Evolutionary conservation across 768 basidiomycete genomes (phyloP).

Genomic region (Podaxis sp.): DNA sequence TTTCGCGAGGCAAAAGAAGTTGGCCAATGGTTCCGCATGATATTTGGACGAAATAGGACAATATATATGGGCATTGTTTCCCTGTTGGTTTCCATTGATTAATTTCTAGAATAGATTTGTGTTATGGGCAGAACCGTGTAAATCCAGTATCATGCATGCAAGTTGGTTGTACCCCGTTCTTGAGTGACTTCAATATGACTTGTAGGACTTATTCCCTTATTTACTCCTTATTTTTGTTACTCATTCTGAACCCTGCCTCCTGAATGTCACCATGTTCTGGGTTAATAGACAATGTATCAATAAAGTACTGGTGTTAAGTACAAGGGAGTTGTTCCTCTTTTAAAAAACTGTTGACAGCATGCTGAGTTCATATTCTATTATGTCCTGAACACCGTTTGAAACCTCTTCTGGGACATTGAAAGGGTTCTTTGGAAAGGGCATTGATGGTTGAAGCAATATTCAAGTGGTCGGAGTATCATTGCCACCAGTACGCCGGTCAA

Average conservation of each 20-base stretch:
- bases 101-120: not conserved
- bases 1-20: conserved; percentile 48
- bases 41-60: not conserved
- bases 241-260: too few relatives aligned
- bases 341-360: not conserved
- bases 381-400: not conserved
- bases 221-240: too few relatives aligned
- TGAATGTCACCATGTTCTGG: too few relatives aligned
- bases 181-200: too few relatives aligned
- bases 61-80: not conserved
- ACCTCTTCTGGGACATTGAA: not conserved
- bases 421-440: not conserved
- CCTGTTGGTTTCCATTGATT: not conserved
- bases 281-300: too few relatives aligned
- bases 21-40: not conserved
- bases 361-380: not conserved
- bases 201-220: too few relatives aligned
- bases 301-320: not conserved
- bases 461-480: not conserved
- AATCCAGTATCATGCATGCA: too few relatives aligned
- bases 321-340: not conserved
- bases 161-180: too few relatives aligned
- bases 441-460: not conserved
- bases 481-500: not conserved
- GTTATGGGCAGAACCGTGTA: too few relatives aligned